These are phyloP conservation scores for Kluyveromyces nonfermentans DNA, from an alignment of 805 yeast species.

Conservation along the genomic window DNA sequence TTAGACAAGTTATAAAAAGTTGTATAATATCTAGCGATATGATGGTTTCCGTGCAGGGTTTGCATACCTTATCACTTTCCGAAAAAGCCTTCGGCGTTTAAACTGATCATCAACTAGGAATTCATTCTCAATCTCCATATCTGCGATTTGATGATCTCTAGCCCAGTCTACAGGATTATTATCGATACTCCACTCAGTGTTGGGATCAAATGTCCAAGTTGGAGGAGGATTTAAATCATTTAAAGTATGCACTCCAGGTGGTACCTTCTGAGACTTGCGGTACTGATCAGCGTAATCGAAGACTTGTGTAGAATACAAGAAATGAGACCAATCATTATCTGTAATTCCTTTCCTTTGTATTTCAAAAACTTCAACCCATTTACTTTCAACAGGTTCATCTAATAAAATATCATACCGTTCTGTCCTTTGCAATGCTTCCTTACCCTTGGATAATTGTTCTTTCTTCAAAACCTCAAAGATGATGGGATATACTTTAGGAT, in stretches of 20 bases:
- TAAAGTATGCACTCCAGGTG: constrained; percentile 52
- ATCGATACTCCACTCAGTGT: constrained; percentile 60
- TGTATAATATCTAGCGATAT: constrained; percentile 3
- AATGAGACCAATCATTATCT: constrained; percentile 52
- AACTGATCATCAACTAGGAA: constrained; percentile 39
- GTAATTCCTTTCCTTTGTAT: constrained; percentile 57
- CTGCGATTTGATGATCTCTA: constrained; percentile 32
- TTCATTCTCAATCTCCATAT: constrained; percentile 37
- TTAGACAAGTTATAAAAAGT: constrained; percentile 20
- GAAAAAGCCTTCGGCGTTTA: constrained; percentile 47
- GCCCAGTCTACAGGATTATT: constrained; percentile 44
- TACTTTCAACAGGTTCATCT: constrained; percentile 54
- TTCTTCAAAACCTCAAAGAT: constrained; percentile 25
- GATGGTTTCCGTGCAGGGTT: constrained; percentile 30
- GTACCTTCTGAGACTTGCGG: constrained; percentile 43
- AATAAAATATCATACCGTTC: constrained; percentile 42
- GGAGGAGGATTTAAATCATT: constrained; percentile 54
- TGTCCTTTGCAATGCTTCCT: constrained; percentile 25
- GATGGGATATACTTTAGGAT: constrained; percentile 42
- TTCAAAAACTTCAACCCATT: constrained; percentile 70
- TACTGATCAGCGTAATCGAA: constrained; percentile 43
- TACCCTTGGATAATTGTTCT: constrained; percentile 18
- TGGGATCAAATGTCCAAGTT: constrained; percentile 62
- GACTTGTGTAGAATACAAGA: constrained; percentile 43
- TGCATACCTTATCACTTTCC: constrained; percentile 43